Base-by-base conservation (phyloP, 163 green algal genomes). In the Prototheca cutis region DNA sequence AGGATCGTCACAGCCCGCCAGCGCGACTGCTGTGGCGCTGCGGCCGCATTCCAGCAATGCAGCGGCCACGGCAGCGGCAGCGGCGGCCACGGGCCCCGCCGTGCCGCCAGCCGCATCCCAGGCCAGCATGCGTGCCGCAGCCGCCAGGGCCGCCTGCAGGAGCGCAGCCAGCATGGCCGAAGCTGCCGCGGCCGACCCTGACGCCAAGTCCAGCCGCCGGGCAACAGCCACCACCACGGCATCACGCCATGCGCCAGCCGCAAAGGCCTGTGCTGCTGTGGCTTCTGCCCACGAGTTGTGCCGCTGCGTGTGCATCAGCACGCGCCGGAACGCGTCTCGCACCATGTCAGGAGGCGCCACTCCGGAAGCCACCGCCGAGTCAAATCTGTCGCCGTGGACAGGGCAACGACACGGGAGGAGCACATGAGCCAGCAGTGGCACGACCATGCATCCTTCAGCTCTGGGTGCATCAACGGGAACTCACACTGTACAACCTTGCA, bases 281-380 rank as follows among this genome's bases (percentile, higher is more conserved):
- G 60, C n/a, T 36, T 74, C 73, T 3, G 71, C 66, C 25, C 75
- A 74, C 3, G 78, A 75, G 49, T 93, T 93, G 66, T 74, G 73
- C 17, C 68, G 59, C 65, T 80, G 64, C 18, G 76, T 79, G 61
- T 83, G 76, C 72, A 4, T 73, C 83, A 25, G 59, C 48, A 39
- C 32, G 39, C 31, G 73, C 72, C 23, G 62, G 73, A n/a, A 51
- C 17, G 78, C 75, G n/a, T 63, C 55, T n/a, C 81, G 57, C 31
- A 63, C 65, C n/a, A 70, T 62, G 0, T 36, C 17, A 6, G 58
- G 45, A 3, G 47, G 61, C 28, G 67, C 53, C 29, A 73, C 49
- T 25, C 61, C 42, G 42, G 42, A 31, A 30, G 42, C 28, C 13
- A 53, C 48, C 25, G 48, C 61, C 13, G 74, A 63, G 34, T 77